Evolutionary conservation across 2,329 filamentous ascomycete genomes (phyloP), one percentile per base, ranked within the genome.

Genomic region (Daldinia sp.): DNA sequence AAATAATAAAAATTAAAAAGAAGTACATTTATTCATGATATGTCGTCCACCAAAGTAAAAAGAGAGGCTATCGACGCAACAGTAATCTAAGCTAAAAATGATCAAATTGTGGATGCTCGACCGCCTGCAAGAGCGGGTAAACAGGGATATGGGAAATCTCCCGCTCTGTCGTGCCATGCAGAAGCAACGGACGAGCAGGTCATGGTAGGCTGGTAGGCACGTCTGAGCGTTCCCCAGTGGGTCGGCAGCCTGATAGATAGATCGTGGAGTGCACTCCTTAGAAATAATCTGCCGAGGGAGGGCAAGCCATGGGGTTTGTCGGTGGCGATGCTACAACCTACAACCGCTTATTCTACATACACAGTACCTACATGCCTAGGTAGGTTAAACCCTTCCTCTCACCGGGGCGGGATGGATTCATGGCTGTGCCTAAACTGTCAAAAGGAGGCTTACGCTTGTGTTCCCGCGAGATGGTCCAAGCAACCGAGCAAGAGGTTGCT

Each of bases 51-150:
- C 59, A 21, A 53, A 23, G 43, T 25, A n/a, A 29, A 25, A 34
- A 49, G 17, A 29, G 23, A 47, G 34, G 48, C 45, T 63, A 50
- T 63, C 48, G 39, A 50, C 48, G 60, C 35, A 29, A 39, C 34
- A 53, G 43, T 52, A 52, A 53, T 21, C 17, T 32, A 54, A 30
- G 11, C 37, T 53, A 37, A 29, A 23, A 56, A 27, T 15, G 39
- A 30, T 37, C 30, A 50, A 32, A 50, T 55, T 61, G 57, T 55
- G 61, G 58, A 63, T 64, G 63, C 63, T 65, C 63, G 68, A n/a
- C 45, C 61, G 62, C 60, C 75, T 79, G 77, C 78, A 80, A 74
- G 76, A 76, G 76, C 77, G 77, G 78, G 76, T 79, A 80, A 73
- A 75, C 76, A 73, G 75, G 73, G 74, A 70, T 71, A 74, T 76